These are phyloP conservation scores for Tylopilus vinaceipallidus DNA, from an alignment of 768 basidiomycete species.

Conservation along the genomic window DNA sequence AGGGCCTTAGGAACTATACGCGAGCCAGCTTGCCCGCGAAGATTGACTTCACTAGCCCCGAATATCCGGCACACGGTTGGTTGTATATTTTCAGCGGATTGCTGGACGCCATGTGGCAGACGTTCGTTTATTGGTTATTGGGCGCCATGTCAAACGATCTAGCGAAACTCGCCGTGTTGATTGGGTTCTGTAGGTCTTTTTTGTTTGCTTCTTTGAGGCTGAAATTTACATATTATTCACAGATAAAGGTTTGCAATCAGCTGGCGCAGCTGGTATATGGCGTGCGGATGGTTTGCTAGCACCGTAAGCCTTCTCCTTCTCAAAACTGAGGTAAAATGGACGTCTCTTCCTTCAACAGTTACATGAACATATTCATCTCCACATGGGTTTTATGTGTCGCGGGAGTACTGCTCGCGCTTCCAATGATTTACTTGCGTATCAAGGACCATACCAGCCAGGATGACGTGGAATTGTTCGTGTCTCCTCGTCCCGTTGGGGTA, in stretches of 20 bases:
- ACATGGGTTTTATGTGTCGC: constrained; percentile 71
- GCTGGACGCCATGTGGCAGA: constrained; percentile 85
- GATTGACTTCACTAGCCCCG: constrained; percentile 58
- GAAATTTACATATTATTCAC: constrained; percentile 2
- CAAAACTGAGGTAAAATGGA: not conserved
- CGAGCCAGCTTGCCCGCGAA: constrained; percentile 47
- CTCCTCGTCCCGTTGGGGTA: not conserved
- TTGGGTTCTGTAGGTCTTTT: constrained; percentile 69
- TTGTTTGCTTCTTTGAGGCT: not conserved
- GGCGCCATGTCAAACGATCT: constrained; percentile 86
- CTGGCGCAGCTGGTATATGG: constrained; percentile 73
- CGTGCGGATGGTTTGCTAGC: constrained; percentile 58
- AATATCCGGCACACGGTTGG: constrained; percentile 54
- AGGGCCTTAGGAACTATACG: constrained; percentile 50
- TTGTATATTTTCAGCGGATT: constrained; percentile 74
- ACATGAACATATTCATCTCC: constrained; percentile 70
- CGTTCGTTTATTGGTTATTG: constrained; percentile 78
- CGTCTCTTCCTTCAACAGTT: constrained; percentile 30
- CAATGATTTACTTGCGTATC: constrained; percentile 72
- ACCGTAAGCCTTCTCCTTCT: constrained; percentile 47
- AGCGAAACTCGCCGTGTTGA: constrained; percentile 73
- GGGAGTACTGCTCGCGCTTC: constrained; percentile 64
- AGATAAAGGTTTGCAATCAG: constrained; percentile 77
- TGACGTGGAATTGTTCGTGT: constrained; percentile 49
- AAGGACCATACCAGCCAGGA: constrained; percentile 54